A percentile compares a stretch with the other conserved stretches of the same genome.
phyloP scores from a whole-genome alignment of 768 basidiomycete species.

The Boletus pseudo-olivaceus region DNA sequence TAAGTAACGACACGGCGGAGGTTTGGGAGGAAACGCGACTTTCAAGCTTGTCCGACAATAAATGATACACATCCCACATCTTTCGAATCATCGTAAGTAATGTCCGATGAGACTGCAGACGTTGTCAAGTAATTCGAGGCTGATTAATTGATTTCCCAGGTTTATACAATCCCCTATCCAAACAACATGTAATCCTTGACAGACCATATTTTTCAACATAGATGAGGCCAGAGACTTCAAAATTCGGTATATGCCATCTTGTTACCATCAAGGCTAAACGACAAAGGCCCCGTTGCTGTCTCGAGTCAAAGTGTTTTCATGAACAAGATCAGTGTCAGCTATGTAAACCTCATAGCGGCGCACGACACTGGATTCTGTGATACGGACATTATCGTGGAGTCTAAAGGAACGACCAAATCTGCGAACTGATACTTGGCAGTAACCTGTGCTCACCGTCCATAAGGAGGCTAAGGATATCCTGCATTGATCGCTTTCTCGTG shows the following conservation, averaged over 20 bases:
- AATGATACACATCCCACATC: neutral
- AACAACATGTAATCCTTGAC: neutral
- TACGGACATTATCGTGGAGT: conserved; percentile 1
- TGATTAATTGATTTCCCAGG: neutral
- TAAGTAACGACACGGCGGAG: neutral
- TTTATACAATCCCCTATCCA: neutral
- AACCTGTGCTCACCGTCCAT: neutral
- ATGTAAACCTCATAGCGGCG: neutral
- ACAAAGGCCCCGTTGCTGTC: neutral
- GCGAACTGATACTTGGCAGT: neutral
- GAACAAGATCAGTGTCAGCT: neutral
- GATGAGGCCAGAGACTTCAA: neutral
- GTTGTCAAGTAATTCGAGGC: neutral
- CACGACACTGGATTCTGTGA: neutral
- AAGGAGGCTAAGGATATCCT: neutral
- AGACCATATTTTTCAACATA: no score
- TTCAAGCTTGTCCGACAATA: neutral
- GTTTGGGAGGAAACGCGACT: neutral
- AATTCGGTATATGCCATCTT: neutral
- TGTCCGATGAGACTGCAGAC: neutral
- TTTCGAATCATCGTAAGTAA: neutral
- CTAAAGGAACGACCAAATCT: neutral
- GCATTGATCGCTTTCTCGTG: neutral
- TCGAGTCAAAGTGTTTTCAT: neutral
- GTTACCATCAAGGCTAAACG: neutral